These are phyloP conservation scores for Metschnikowia reukaufii DNA, from an alignment of 805 yeast species.

Conservation along the genomic window DNA sequence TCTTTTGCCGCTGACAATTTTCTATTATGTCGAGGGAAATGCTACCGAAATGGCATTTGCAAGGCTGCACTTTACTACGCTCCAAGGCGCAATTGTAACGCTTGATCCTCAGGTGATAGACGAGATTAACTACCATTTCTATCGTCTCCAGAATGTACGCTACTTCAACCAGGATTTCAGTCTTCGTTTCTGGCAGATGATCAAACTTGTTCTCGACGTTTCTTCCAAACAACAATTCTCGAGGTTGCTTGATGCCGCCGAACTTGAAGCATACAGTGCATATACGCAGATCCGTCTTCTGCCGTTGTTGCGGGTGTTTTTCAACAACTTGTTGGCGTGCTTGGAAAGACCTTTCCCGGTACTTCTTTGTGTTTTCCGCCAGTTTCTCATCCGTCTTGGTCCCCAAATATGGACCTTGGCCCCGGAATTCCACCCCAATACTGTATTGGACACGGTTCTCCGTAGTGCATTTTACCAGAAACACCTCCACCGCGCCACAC, in stretches of 20 bases:
- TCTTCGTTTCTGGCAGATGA: conserved; percentile 48
- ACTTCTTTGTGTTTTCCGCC: conserved; percentile 50
- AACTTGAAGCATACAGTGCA: conserved; percentile 32
- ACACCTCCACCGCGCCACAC: conserved; percentile 26
- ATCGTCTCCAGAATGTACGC: conserved; percentile 52
- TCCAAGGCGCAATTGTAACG: background rate
- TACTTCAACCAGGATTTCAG: conserved; percentile 45
- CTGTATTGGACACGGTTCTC: conserved; percentile 59
- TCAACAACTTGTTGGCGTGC: conserved; percentile 53
- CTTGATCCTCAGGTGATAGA: conserved; percentile 38
- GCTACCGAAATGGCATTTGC: conserved; percentile 51
- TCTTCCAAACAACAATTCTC: conserved; percentile 8
- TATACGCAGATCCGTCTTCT: conserved; percentile 31
- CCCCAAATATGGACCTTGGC: conserved; percentile 47
- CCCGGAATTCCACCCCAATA: conserved; percentile 53
- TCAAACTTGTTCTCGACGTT: conserved; percentile 35
- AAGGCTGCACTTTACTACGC: conserved; percentile 21
- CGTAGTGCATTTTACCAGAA: conserved; percentile 50
- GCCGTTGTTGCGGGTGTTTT: conserved; percentile 41
- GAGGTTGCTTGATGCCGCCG: conserved; percentile 31
- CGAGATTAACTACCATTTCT: conserved; percentile 54
- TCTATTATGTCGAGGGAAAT: conserved; percentile 55
- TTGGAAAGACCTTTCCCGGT: conserved; percentile 52
- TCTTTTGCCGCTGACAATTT: conserved; percentile 50
- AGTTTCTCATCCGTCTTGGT: conserved; percentile 41